Evolutionary conservation across 148 eudicot species (phyloP).

Genomic region (Salicornia ramosissima): DNA sequence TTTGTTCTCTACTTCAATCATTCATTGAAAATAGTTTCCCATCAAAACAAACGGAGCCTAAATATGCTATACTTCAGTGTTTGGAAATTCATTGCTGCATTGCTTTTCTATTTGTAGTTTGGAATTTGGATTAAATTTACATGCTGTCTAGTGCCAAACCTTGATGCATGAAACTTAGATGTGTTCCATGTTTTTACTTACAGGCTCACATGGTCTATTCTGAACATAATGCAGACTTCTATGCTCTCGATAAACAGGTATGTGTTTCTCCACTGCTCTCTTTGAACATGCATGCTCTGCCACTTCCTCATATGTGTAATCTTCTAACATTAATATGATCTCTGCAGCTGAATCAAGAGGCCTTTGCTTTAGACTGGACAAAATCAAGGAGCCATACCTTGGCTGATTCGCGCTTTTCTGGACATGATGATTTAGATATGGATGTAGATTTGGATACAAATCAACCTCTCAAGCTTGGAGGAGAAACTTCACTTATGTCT

Average conservation of each 20-base stretch:
- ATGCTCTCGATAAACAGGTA: slow-evolving; percentile 80
- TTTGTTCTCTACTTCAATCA: too few species aligned
- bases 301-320: slow-evolving; percentile 1
- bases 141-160: not conserved
- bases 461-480: slow-evolving; percentile 67
- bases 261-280: slow-evolving; percentile 5
- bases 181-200: slow-evolving; percentile 16
- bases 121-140: not conserved
- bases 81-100: not conserved
- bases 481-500: slow-evolving; percentile 36
- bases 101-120: not conserved
- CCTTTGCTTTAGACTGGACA: slow-evolving; percentile 81
- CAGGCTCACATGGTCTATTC: slow-evolving; percentile 92
- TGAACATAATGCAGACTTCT: slow-evolving; percentile 77
- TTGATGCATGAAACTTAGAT: slow-evolving; percentile 1
- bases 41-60: too few species aligned
- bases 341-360: slow-evolving; percentile 82
- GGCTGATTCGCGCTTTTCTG: slow-evolving; percentile 35
- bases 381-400: slow-evolving; percentile 64
- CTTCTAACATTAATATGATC: slow-evolving; percentile 5
- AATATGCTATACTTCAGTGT: not conserved
- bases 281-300: not conserved
- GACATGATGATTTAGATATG: slow-evolving; percentile 35
- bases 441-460: slow-evolving; percentile 30
- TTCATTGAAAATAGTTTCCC: too few species aligned